Base-by-base conservation (phyloP, 1,284 basidiomycete genomes). In the Chalciporus piperatoides region DNA sequence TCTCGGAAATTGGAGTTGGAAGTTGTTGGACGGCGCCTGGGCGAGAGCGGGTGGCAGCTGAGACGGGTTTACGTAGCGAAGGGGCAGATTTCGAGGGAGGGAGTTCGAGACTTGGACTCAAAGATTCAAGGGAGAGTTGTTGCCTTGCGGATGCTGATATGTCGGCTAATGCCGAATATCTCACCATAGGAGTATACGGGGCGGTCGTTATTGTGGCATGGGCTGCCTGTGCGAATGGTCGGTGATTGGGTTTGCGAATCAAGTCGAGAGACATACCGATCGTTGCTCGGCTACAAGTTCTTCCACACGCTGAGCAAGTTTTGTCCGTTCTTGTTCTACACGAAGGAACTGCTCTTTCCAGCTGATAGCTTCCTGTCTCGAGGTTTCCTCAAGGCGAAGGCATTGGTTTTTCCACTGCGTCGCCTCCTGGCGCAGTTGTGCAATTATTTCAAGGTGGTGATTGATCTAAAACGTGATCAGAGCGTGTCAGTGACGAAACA, bases 341-440 rank as follows among this genome's bases (percentile, higher is more conserved):
- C 81, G 76, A 39, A 81, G 65, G 58, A 82, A 86, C 54, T 85
- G 84, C 23, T 85, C 83, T 60, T 86, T 86, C 84, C 84, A 86
- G 56, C 81, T 81, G 12, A 67, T 59, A 2, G 72, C 65, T 56
- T 78, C 77, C 33, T 68, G 68, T 43, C 75, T 65, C 3, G 75
- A 74, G 0, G 72, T 66, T 46, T 78, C 77, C 47, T 77, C 75
- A 23, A 75, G 64, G 17, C 74, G 71, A 44, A 74, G 71, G n/a
- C 83, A 78, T 55, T 86, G 85, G 35, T 81, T 77, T 64, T 84
- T 85, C 83, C 83, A 86, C 48, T 84, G 82, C 3, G 68, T 71
- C 0, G 77, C 69, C 61, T 87, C 84, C 40, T 79, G 74, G n/a
- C 78, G 76, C 36, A 86, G 69, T 52, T 82, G 80, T 1, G 70